Conservation (phyloP, 768 basidiomycete species). For the Agaricus bisporus region DNA sequence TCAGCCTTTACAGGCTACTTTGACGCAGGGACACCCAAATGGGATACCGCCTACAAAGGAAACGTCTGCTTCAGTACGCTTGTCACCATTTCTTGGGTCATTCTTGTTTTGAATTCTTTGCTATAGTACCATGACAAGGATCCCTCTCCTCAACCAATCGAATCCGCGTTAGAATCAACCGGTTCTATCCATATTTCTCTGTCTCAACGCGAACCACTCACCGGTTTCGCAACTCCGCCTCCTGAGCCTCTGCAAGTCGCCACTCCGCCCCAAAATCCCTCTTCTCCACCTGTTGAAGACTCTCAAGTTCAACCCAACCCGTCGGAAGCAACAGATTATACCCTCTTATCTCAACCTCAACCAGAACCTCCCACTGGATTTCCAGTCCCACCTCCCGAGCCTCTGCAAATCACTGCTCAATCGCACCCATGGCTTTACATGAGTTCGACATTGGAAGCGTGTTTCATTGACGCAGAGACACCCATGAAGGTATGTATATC, state of each 20-base stretch:
- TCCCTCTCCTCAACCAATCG: neutral
- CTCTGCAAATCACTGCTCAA: slow-evolving; percentile 45
- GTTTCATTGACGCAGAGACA: slow-evolving; percentile 34
- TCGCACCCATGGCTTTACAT: slow-evolving; percentile 57
- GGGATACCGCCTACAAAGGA: neutral
- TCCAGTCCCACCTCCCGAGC: slow-evolving; percentile 25
- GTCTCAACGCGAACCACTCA: slow-evolving; percentile 8
- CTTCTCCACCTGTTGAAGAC: too few relatives aligned
- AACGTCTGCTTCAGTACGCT: neutral
- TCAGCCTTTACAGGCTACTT: neutral
- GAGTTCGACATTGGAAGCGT: slow-evolving; percentile 48
- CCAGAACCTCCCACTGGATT: slow-evolving; percentile 10
- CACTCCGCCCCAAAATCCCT: slow-evolving; percentile 21
- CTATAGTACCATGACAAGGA: neutral
- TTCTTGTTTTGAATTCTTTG: neutral
- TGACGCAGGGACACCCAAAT: neutral
- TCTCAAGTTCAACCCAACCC: neutral
- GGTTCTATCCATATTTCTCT: neutral
- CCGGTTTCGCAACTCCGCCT: slow-evolving; percentile 16
- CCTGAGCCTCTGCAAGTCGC: slow-evolving; percentile 40
- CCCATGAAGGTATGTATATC: slow-evolving; percentile 25
- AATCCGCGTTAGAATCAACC: neutral
- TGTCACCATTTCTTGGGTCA: too few relatives aligned
- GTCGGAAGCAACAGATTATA: neutral
- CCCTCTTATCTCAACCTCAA: slow-evolving; percentile 3